Evolutionary conservation across 257 asterid species (phyloP), one percentile per base, ranked within the genome.

Genomic region (Solanum sparsipilum): DNA sequence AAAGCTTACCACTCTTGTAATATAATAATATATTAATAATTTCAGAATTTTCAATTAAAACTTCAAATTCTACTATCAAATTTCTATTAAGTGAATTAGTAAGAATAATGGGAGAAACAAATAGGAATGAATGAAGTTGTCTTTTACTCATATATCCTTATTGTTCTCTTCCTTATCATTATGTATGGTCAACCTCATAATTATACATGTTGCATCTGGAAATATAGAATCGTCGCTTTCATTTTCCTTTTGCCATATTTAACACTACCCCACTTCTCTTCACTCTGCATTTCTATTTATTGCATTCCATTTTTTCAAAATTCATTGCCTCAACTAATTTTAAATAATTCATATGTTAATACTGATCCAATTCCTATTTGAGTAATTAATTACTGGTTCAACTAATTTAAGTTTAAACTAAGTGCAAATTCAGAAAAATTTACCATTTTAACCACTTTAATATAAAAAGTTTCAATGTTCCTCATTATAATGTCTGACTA

Each of bases 101-200:
- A 11, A 74, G 31, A 74, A 5, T 72, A 23, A 72, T 31, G 78
- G 81, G 21, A 34, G 31, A 73, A 20, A 73, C 18, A 73, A 23
- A 74, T 25, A 74, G 15, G 52, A 67, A 68, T 38, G 41, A 85
- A 85, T 85, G 56, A 67, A 27, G 9, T 85, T 67, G 79, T 74
- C 44, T 74, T 44, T 67, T 67, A 15, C 41, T 23, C 1, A 74
- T 23, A 39, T 34, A 85, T 85, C 52, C 87, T 68, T 74, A 39
- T 85, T 68, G 67, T 85, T 74, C 87, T 67, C 75, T 48, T 52
- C 74, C 71, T 48, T 38, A 85, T 85, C 38, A 67, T 67, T 85
- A 48, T 85, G 87, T 85, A n/a, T 39, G 67, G 82, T 85, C 87
- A 85, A 85, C 44, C 23, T 85, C 87, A 39, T 74, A 74, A 74